Conservation (phyloP, 2,329 filamentous ascomycete species). For the Talaromyces sp. region DNA sequence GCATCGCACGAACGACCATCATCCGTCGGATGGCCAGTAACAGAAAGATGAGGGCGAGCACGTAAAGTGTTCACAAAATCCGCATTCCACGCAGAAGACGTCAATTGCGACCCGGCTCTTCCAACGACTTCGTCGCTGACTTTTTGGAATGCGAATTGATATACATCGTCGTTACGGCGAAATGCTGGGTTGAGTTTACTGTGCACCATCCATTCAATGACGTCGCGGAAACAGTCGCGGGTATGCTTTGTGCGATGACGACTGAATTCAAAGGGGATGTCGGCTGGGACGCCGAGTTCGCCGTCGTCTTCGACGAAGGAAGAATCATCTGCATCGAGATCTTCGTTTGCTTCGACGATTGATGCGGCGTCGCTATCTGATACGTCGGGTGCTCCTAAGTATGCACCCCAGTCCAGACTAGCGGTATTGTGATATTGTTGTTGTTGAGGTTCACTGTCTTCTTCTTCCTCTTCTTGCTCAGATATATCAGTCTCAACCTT, state of each 20-base stretch:
- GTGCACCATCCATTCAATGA: slow-evolving; percentile 75
- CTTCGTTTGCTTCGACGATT: slow-evolving; percentile 28
- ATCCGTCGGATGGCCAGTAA: slow-evolving; percentile 42
- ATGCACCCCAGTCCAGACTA: slow-evolving; percentile 46
- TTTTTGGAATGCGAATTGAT: slow-evolving; percentile 63
- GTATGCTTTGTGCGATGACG: slow-evolving; percentile 60
- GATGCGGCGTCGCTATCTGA: slow-evolving; percentile 22
- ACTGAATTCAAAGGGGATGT: slow-evolving; percentile 67
- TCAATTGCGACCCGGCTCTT: slow-evolving; percentile 64
- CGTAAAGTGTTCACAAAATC: slow-evolving; percentile 63
- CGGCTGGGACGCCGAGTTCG: slow-evolving; percentile 52
- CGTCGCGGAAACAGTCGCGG: slow-evolving; percentile 67
- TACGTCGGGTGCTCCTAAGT: slow-evolving; percentile 23
- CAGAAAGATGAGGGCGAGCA: slow-evolving; percentile 59
- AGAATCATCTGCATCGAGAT: slow-evolving; percentile 54
- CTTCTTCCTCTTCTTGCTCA: slow-evolving; percentile 13
- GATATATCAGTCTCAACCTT: slow-evolving; percentile 23
- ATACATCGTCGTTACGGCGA: slow-evolving; percentile 57
- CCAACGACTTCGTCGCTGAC: slow-evolving; percentile 66
- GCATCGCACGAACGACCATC: slow-evolving; percentile 57
- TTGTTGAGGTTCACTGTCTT: slow-evolving; percentile 17
- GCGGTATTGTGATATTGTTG: slow-evolving; percentile 19
- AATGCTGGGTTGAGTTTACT: slow-evolving; percentile 71
- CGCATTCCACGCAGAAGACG: slow-evolving; percentile 63
- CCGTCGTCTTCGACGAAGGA: slow-evolving; percentile 63